Conservation (phyloP, 2,329 filamentous ascomycete genomes). For the Talaromyces sp. region DNA sequence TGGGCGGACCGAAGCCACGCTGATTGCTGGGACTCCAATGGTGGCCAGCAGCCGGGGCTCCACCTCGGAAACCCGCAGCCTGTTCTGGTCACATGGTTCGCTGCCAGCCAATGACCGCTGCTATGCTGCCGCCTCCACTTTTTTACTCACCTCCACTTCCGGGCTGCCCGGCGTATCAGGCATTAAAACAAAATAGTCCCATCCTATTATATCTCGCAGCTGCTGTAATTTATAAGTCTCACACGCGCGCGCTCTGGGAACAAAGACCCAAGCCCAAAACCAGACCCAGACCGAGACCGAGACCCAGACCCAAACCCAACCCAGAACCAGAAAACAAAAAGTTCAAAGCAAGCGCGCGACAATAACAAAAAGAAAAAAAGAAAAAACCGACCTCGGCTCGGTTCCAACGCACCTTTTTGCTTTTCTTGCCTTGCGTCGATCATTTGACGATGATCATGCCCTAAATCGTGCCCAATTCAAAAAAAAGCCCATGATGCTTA, state of each 20-base stretch:
- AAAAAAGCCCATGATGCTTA: neutral
- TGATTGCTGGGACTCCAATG: constrained; percentile 12
- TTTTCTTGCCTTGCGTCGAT: neutral
- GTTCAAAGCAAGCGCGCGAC: neutral
- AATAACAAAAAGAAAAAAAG: neutral
- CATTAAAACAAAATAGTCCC: neutral
- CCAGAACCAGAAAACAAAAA: neutral
- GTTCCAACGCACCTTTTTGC: neutral
- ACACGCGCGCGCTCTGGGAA: neutral
- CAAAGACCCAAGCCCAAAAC: neutral
- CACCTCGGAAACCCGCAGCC: constrained; percentile 12
- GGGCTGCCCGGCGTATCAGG: neutral
- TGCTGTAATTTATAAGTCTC: neutral
- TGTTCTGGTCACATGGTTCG: constrained; percentile 11
- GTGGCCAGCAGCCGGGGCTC: neutral
- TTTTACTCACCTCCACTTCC: neutral
- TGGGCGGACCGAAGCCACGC: constrained; percentile 12
- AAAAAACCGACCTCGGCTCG: neutral
- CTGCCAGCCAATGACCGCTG: constrained; percentile 1
- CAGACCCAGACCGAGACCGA: neutral
- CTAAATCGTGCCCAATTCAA: neutral
- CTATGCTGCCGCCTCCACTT: neutral
- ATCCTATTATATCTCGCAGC: neutral
- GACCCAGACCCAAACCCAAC: neutral
- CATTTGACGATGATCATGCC: neutral